Evolutionary conservation across 1,284 basidiomycete species (phyloP).

Genomic region (Heterobasidion irregulare): DNA sequence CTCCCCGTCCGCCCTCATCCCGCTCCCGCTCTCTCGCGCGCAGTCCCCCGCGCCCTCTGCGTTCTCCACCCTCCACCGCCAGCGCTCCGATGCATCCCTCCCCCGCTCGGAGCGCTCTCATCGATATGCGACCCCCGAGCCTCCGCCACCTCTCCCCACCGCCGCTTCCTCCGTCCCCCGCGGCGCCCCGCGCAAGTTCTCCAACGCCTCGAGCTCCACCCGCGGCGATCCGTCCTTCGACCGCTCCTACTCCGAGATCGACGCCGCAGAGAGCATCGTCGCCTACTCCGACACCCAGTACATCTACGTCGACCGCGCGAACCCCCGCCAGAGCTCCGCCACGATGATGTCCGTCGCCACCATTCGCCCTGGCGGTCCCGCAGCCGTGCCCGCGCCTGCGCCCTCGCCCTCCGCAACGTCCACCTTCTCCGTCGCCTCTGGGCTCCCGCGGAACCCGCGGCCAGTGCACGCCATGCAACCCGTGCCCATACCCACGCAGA

Average conservation of each 20-base stretch:
- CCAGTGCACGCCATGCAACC: not conserved
- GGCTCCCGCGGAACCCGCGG: not conserved
- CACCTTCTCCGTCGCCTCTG: not conserved
- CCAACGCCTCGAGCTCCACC: not conserved
- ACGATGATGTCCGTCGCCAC: not conserved
- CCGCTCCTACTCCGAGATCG: not conserved
- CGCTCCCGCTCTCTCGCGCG: conserved; percentile 13
- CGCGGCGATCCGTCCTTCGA: conserved; percentile 1
- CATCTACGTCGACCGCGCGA: conserved; percentile 4
- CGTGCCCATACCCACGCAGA: not conserved
- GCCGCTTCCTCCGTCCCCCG: not conserved
- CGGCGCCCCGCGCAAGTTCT: not conserved
- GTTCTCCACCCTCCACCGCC: conserved; percentile 34
- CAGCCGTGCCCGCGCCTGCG: not conserved
- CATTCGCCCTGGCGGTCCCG: not conserved
- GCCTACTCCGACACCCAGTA: conserved; percentile 12
- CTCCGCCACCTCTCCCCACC: conserved; percentile 5
- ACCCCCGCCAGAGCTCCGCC: not conserved
- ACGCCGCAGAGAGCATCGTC: not conserved
- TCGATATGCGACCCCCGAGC: not conserved
- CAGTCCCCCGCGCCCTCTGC: conserved; percentile 26
- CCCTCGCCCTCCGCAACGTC: not conserved
- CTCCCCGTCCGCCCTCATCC: conserved; percentile 23
- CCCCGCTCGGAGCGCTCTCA: conserved; percentile 10
- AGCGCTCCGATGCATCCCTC: conserved; percentile 20